Evolutionary conservation across 2,329 filamentous ascomycete species (phyloP), one percentile per base, ranked within the genome.

Genomic region (Ophiostoma novo-ulmi): DNA sequence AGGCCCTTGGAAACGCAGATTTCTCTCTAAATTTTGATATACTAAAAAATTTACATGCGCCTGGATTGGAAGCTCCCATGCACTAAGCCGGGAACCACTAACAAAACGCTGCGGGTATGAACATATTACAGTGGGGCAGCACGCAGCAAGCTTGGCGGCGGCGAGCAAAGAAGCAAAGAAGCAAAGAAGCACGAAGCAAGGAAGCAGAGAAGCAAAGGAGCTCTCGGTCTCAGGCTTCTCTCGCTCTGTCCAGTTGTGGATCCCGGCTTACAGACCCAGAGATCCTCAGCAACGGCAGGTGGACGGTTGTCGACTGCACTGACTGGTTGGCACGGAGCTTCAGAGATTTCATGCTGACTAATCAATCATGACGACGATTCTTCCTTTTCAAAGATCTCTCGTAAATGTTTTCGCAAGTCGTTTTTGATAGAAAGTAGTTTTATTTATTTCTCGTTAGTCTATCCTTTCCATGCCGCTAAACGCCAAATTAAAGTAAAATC

Each of bases 41-140:
- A 69, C 38, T 66, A 70, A 69, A 65, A 70, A 58, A 70, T n/a
- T 41, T 67, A 65, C 69, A 63, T 63, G 26, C 58, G 58, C 64
- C 44, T 17, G 36, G 64, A 41, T 65, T 65, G 65, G 66, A 68
- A 71, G 52, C 52, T 71, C 55, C 41, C 22, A 26, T 63, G 13
- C 58, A 63, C 64, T 35, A 35, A 63, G 26, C 44, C 17, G 44
- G 44, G 44, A 48, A 48, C 44, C 44, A 20, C 44, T 48, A 48
- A 48, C 44, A 48, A 48, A 63, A 35, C 26, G 22, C 58, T 63
- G 58, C 52, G 52, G 52, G 52, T 58, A 58, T 13, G 52, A 58
- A 58, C 52, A 26, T 26, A 58, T 58, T 58, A 58, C 13, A 58
- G 52, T 58, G 52, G 52, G 10, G 0, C 6, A 1, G 1, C 4